phyloP scores from a whole-genome alignment of 192 early-diverging fungal genomes.

The Coemansia sp. region DNA sequence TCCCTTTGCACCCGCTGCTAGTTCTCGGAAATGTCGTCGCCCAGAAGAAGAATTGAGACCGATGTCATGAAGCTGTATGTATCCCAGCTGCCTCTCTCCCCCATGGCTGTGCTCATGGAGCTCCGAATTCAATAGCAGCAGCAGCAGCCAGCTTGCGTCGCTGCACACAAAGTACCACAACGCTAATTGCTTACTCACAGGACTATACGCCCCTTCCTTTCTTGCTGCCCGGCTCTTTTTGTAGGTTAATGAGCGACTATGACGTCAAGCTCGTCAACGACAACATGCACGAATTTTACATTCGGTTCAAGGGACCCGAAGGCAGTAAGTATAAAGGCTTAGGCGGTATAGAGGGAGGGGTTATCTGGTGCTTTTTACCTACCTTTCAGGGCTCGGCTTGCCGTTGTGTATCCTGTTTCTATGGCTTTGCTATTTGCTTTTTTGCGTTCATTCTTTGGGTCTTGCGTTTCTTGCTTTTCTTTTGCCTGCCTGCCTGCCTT shows the following conservation, averaged over 20 bases:
- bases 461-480: too few species aligned
- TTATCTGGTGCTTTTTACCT: neutral
- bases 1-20: too few species aligned
- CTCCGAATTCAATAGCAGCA: too few species aligned
- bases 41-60: slow-evolving; percentile 92
- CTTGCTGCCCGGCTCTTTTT: neutral
- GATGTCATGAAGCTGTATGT: slow-evolving; percentile 98
- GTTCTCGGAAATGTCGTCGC: slow-evolving; percentile 70
- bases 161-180: too few species aligned
- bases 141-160: too few species aligned
- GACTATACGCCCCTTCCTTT: neutral
- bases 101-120: neutral
- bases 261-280: slow-evolving; percentile 98
- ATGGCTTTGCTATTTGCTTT: too few species aligned
- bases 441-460: too few species aligned
- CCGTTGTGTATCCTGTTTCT: too few species aligned
- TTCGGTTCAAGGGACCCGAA: slow-evolving; percentile 87
- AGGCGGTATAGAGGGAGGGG: too few species aligned
- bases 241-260: slow-evolving; percentile 98
- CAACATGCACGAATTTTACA: slow-evolving; percentile 99
- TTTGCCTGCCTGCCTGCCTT: too few species aligned
- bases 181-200: neutral
- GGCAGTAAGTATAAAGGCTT: slow-evolving; percentile 83
- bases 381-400: neutral
- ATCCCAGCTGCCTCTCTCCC: neutral